Evolutionary conservation across 2,329 filamentous ascomycete genomes (phyloP), one percentile per base, ranked within the genome.

Genomic region (Geosmithia flava): DNA sequence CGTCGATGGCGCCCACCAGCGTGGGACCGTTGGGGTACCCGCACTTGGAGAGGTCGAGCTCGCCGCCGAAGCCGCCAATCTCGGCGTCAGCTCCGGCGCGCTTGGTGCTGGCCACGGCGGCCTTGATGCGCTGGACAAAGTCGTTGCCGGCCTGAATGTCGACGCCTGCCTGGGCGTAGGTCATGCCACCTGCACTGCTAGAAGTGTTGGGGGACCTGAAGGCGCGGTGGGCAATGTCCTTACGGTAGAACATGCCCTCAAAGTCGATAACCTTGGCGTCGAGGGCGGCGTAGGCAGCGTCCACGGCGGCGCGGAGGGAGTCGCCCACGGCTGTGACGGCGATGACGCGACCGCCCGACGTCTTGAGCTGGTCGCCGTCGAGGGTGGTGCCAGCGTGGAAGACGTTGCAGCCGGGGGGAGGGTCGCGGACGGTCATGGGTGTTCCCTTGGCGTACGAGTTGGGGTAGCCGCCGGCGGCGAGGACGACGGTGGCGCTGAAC

Each of bases 91-190:
- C 88, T 44, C 93, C 93, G 15, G 89, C 80, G 17, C 90, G 81
- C 57, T 78, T 80, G 20, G 93, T 98, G 43, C 86, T 85, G 27
- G 80, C 78, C n/a, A 97, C 91, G 6, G 85, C 86, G 53, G 80
- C 77, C 69, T 95, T 96, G 74, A 98, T 98, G 55, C 83, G 81
- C 61, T 90, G 79, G 44, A 98, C 91, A 44, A 98, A 85, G 53
- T 87, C 79, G 62, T 98, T 98, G 23, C 93, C 93, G 7, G 87
- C 87, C 54, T 95, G 88, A 53, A 98, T 95, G 56, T 87, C 93
- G 20, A 98, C 93, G 50, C 93, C 93, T 2, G 93, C 89, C 46
- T 87, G 80, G 8, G 91, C 93, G 62, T 98, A 98, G 7, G 93
- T 97, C 62, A 98, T 76, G 47, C 74, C 71, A 46, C 74, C 70